phyloP scores from a whole-genome alignment of 2,329 filamentous ascomycete genomes.

The Calonectria leucothoes region DNA sequence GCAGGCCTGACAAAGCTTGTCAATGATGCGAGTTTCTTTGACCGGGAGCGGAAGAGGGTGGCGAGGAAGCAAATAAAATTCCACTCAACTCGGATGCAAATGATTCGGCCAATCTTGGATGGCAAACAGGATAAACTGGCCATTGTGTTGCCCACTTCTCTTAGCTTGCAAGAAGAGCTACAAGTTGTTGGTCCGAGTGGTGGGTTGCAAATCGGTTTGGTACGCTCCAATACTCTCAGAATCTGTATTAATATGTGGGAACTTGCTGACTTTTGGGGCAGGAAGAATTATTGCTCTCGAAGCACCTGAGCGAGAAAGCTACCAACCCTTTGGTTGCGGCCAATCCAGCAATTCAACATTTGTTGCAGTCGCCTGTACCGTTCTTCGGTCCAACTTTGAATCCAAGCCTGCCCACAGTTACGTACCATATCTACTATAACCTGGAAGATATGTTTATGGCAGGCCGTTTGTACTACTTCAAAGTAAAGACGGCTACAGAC shows the following conservation, averaged over 20 bases:
- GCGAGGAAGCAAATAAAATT: slow-evolving; percentile 2
- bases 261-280: neutral
- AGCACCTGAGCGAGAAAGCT: neutral
- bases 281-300: neutral
- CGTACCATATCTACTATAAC: neutral
- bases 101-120: neutral
- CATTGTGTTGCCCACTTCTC: neutral
- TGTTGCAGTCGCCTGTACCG: neutral
- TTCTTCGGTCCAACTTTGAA: neutral
- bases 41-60: neutral
- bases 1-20: neutral
- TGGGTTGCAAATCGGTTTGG: neutral
- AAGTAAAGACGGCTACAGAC: neutral
- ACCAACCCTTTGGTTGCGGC: neutral
- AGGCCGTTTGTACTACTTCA: neutral
- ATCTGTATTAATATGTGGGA: neutral
- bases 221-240: neutral
- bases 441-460: neutral
- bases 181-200: neutral
- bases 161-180: neutral
- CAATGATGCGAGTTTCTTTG: neutral
- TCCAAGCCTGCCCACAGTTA: neutral
- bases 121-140: neutral
- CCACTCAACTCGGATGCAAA: neutral
- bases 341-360: neutral